Evolutionary conservation across 73 alveolate genomes (phyloP).

Genomic region (Vitrella brassicaformis): DNA sequence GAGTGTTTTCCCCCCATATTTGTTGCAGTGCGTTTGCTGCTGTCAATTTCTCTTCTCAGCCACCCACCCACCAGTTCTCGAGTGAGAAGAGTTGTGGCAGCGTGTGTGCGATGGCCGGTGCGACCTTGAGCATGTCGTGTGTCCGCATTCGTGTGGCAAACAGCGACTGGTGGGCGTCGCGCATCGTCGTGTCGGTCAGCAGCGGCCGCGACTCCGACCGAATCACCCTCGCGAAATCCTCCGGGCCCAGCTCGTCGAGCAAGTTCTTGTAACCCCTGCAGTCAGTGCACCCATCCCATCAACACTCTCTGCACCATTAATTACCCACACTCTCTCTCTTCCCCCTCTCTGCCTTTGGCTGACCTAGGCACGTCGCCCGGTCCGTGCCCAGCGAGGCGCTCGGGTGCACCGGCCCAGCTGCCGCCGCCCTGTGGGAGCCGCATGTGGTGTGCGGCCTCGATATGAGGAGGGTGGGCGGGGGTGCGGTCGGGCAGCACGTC

Average conservation of each 20-base stretch:
- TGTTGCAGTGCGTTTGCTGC: no score
- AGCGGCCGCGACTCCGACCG: background rate
- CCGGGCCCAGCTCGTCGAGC: background rate
- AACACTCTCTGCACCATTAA: background rate
- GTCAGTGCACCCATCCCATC: no score
- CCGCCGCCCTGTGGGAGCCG: background rate
- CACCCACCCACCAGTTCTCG: background rate
- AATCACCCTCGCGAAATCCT: background rate
- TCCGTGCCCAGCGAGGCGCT: no score
- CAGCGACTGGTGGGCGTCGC: slow-evolving; percentile 13
- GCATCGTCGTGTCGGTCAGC: slow-evolving; percentile 8
- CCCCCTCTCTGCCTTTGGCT: background rate
- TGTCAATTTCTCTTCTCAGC: no score
- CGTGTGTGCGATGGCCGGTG: background rate
- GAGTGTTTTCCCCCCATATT: no score
- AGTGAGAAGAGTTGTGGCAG: background rate
- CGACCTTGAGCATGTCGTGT: background rate
- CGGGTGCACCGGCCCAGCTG: background rate
- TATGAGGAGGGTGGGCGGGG: background rate
- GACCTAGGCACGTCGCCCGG: background rate
- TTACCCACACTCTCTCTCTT: background rate
- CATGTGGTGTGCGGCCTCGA: background rate
- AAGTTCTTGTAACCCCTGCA: no score
- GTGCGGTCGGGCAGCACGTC: background rate
- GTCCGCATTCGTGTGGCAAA: slow-evolving; percentile 11